phyloP scores from a whole-genome alignment of 23 red algal genomes.

The Gracilaria vermiculophylla region DNA sequence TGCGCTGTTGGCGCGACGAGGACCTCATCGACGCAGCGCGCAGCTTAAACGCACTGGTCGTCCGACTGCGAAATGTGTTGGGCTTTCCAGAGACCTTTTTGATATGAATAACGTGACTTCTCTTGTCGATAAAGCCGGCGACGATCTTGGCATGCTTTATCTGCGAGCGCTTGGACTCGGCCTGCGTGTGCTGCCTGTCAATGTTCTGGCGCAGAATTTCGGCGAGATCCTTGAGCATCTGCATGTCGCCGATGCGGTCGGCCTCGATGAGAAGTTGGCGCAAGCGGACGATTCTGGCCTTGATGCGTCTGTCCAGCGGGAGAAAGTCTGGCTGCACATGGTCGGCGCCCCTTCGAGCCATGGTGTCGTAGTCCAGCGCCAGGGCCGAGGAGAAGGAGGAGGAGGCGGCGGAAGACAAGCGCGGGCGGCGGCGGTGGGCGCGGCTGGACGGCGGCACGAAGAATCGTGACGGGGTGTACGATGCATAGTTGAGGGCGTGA shows the following conservation, averaged over 20 bases:
- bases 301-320: conserved; percentile 33
- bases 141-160: conserved; percentile 52
- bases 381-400: neutral
- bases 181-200: neutral
- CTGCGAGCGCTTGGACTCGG: conserved; percentile 9
- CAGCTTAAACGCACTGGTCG: conserved; percentile 17
- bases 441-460: conserved; percentile 8
- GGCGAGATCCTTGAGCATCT: conserved; percentile 45
- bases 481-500: conserved; percentile 28
- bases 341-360: neutral
- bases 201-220: conserved; percentile 21
- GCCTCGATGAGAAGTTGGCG: neutral
- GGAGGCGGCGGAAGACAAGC: neutral
- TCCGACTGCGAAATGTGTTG: conserved; percentile 2
- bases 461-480: conserved; percentile 35
- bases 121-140: conserved; percentile 7
- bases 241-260: conserved; percentile 32
- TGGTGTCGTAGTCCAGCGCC: conserved; percentile 36
- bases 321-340: conserved; percentile 12
- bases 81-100: conserved; percentile 38
- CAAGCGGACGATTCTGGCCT: conserved; percentile 1
- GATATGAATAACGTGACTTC: conserved; percentile 8
- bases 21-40: conserved; percentile 26
- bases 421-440: conserved; percentile 3
- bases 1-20: neutral